These are phyloP conservation scores for Crithidia bombi DNA, from an alignment of 208 protist genomes.

Conservation along the genomic window DNA sequence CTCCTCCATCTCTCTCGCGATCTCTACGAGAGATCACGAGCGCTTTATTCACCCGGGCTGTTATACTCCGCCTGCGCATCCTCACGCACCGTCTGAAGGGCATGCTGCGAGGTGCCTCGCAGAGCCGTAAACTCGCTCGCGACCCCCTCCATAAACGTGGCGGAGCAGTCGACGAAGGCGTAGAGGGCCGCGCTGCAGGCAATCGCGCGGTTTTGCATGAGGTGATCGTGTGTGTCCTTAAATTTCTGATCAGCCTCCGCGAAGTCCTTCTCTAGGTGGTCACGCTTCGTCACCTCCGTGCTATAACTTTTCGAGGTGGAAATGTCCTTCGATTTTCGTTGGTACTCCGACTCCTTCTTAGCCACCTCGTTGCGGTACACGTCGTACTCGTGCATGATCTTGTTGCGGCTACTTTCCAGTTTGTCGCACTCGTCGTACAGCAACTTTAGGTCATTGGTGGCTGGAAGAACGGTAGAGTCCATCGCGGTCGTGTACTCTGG, in stretches of 20 bases:
- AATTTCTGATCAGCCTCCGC: conserved; percentile 46
- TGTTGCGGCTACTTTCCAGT: conserved; percentile 50
- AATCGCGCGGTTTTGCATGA: conserved; percentile 32
- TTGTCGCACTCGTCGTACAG: conserved; percentile 54
- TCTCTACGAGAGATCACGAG: not conserved
- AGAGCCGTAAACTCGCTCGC: conserved; percentile 31
- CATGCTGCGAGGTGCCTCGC: conserved; percentile 13
- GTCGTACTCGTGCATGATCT: conserved; percentile 61
- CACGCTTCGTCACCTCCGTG: conserved; percentile 46
- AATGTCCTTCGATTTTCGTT: conserved; percentile 57
- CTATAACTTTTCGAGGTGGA: conserved; percentile 52
- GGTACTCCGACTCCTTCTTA: conserved; percentile 59
- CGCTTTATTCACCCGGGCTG: not conserved
- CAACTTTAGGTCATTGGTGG: conserved; percentile 36
- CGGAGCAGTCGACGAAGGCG: conserved; percentile 43
- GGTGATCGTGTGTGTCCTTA: conserved; percentile 47
- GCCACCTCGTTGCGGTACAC: conserved; percentile 51
- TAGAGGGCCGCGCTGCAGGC: conserved; percentile 27
- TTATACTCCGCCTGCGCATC: conserved; percentile 21
- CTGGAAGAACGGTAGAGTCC: conserved; percentile 38
- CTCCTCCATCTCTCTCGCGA: no score
- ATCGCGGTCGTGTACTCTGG: conserved; percentile 39
- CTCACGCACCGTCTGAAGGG: conserved; percentile 6
- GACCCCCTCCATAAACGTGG: conserved; percentile 31
- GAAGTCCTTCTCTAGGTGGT: conserved; percentile 43